A percentile compares a stretch with the other conserved stretches of the same genome.
These are phyloP conservation scores for Fulvia fulva DNA, from an alignment of 2,329 filamentous ascomycete species.

Conservation along the genomic window DNA sequence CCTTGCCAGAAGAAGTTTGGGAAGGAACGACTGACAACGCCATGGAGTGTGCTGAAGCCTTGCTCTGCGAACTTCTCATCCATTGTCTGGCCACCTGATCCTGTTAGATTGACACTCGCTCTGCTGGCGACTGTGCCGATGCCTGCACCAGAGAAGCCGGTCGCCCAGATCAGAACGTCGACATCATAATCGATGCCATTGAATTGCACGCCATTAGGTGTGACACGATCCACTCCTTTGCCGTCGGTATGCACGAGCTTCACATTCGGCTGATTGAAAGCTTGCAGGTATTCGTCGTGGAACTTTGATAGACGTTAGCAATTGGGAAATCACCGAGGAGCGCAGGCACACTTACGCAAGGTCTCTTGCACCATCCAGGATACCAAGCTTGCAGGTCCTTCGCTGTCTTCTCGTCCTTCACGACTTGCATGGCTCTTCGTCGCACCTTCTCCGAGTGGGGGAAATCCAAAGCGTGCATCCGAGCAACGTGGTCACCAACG, in stretches of 20 bases:
- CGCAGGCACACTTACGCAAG: conserved; percentile 38
- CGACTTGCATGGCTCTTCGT: conserved; percentile 46
- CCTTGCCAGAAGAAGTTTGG: conserved; percentile 54
- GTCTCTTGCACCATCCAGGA: conserved; percentile 60
- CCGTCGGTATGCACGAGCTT: conserved; percentile 58
- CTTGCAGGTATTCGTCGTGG: conserved; percentile 36
- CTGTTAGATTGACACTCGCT: conserved; percentile 29
- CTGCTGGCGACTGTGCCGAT: conserved; percentile 30
- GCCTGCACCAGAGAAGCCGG: conserved; percentile 39
- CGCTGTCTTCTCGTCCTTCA: conserved; percentile 52
- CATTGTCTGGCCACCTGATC: conserved; percentile 44
- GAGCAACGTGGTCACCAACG: conserved; percentile 36
- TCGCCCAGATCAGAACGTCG: conserved; percentile 47
- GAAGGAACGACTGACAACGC: conserved; percentile 46
- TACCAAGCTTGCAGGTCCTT: conserved; percentile 58
- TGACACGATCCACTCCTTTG: conserved; percentile 48
- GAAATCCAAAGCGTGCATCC: conserved; percentile 42
- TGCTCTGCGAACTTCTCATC: conserved; percentile 38
- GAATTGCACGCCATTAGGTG: conserved; percentile 46
- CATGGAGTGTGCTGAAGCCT: conserved; percentile 52
- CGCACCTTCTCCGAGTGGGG: conserved; percentile 45
- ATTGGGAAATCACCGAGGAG: no score
- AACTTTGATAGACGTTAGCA: conserved; percentile 2
- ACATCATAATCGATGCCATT: conserved; percentile 47
- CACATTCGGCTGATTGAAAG: conserved; percentile 59